Evolutionary conservation across 179 eudicot genomes (phyloP), one percentile per base, ranked within the genome.

Genomic region (Carnegiea gigantea): DNA sequence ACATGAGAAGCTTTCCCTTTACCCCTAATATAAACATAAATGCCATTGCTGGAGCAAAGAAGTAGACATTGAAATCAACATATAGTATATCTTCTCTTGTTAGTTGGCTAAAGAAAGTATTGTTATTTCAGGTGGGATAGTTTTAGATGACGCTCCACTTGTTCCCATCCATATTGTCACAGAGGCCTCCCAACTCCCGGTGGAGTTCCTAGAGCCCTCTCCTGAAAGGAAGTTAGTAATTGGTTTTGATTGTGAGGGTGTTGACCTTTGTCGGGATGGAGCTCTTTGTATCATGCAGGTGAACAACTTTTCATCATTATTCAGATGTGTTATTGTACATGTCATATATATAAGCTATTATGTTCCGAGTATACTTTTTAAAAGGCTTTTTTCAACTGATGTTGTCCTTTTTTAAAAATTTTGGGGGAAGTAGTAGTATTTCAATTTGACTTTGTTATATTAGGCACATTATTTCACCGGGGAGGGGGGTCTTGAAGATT

Each of bases 241-340:
- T 85, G 98, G 99, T 51, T 92, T 93, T 81, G 99, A 95, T 76
- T 95, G 98, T 85, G 99, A 95, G 85, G 99, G 98, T 82, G 99
- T 91, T 83, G 95, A 95, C 82, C 98, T 95, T 26, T 90, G 99
- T 88, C 92, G 97, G 65, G 33, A 88, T 77, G 98, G 99, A 79
- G 85, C 91, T 81, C 97, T 95, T 78, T 95, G 99, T 84, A 90
- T 95, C 62, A 95, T 95, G 92, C 98, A 95, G 99, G 98, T 92
- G 72, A 72, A 68, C 57, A 28, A 67, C 40, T 77, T n/a, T 64
- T 83, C 59, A 21, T 77, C 20, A 21, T 26, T 43, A 38, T 36
- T 64, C 17, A 64, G 62, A 77, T 46, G 67, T 77, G 53, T 54
- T 70, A n/a, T 17, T 13, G 23, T 36, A 51, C 57, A 51, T 36